Percentiles rank a stretch among this genome's conserved stretches.
phyloP scores from a whole-genome alignment of 2,329 filamentous ascomycete species.

The Cercospora sesami region DNA sequence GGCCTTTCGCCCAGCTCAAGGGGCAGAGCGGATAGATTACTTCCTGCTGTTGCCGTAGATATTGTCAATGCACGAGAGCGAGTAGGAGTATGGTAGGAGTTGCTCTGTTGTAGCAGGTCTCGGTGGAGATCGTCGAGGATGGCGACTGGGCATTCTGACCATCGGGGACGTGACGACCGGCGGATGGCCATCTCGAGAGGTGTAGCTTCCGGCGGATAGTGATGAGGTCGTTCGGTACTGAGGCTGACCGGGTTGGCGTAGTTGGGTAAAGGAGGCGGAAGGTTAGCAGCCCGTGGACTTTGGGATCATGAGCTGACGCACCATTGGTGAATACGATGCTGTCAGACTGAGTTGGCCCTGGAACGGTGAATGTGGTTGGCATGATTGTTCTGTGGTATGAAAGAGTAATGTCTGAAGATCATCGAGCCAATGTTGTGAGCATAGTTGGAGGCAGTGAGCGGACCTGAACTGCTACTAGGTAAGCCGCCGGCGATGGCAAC shows the following conservation, averaged over 20 bases:
- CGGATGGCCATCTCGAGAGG: not conserved
- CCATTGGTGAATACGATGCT: not conserved
- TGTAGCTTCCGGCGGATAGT: not conserved
- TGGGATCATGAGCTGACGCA: not conserved
- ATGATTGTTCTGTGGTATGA: not conserved
- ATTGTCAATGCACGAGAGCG: too few species aligned
- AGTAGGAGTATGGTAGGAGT: not conserved
- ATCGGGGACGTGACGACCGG: not conserved
- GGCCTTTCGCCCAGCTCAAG: too few species aligned
- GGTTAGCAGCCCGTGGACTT: not conserved
- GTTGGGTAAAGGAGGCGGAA: not conserved
- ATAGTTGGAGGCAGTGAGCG: not conserved
- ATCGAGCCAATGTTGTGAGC: not conserved
- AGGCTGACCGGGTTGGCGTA: not conserved
- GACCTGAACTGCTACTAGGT: not conserved
- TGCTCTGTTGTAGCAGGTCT: not conserved
- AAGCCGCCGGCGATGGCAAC: not conserved
- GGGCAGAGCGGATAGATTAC: too few species aligned
- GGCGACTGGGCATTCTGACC: not conserved
- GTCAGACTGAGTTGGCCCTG: not conserved
- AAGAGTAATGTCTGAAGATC: not conserved
- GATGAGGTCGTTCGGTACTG: not conserved
- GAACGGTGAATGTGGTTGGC: not conserved
- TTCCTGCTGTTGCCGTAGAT: too few species aligned
- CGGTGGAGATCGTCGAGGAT: not conserved